Percentiles rank a stretch among this genome's conserved stretches.
These are phyloP conservation scores for Cydonia oblonga DNA, from an alignment of 331 rosid genomes.

Conservation along the genomic window DNA sequence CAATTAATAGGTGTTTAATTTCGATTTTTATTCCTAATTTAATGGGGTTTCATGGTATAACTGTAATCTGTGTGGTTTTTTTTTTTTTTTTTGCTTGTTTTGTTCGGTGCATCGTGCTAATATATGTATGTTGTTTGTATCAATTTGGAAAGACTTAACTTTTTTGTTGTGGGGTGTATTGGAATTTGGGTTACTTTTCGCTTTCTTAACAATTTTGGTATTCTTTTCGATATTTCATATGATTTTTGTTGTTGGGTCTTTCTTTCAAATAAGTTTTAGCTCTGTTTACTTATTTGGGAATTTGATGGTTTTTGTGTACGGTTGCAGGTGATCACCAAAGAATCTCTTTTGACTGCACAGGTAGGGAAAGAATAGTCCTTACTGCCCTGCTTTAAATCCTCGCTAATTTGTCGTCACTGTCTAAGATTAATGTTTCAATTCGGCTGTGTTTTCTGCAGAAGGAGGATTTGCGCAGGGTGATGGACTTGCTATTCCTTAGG, in stretches of 20 bases:
- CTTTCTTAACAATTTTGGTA: background rate
- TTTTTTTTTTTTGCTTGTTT: background rate
- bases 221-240: background rate
- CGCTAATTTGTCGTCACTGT: background rate
- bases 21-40: no score
- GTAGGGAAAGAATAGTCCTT: constrained; percentile 20
- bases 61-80: no score
- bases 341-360: constrained; percentile 76
- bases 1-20: no score
- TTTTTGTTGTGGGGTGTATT: background rate
- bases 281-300: background rate
- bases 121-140: background rate
- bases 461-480: constrained; percentile 80
- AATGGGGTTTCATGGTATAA: no score
- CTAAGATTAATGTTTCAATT: constrained; percentile 14
- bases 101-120: background rate
- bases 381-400: background rate
- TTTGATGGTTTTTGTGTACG: constrained; percentile 6
- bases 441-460: constrained; percentile 31
- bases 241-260: background rate
- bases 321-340: constrained; percentile 70
- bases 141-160: background rate
- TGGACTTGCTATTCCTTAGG: constrained; percentile 64
- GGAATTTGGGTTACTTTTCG: background rate
- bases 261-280: background rate